A percentile compares a stretch with the other conserved stretches of the same genome.
Conservation (phyloP, 1,284 basidiomycete genomes). For the Trametes versicolor region DNA sequence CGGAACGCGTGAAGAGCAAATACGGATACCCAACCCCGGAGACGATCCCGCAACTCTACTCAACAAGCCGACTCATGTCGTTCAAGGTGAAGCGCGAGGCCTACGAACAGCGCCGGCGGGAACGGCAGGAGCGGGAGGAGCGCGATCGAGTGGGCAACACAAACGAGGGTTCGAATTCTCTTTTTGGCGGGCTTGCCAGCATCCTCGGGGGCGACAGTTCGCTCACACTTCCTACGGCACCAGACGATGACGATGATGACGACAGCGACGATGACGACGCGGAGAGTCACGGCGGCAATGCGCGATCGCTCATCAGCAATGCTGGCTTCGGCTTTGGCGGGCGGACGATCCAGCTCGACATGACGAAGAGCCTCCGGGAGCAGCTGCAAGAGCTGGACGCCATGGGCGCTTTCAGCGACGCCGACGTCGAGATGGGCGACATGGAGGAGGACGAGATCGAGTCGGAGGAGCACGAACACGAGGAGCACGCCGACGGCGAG, state of each 20-base stretch:
- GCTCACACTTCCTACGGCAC: constrained; percentile 30
- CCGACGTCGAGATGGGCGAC: constrained; percentile 41
- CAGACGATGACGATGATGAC: constrained; percentile 58
- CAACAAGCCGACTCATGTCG: constrained; percentile 64
- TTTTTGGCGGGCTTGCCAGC: constrained; percentile 43
- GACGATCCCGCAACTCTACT: constrained; percentile 73
- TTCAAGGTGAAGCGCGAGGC: constrained; percentile 67
- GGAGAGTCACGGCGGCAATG: constrained; percentile 47
- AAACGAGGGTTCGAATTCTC: constrained; percentile 48
- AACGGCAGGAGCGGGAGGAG: constrained; percentile 55
- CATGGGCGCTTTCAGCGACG: constrained; percentile 42
- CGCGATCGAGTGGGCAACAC: constrained; percentile 34
- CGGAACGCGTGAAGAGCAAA: constrained; percentile 81
- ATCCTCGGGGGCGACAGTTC: constrained; percentile 51
- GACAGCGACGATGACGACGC: constrained; percentile 62
- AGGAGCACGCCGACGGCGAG: constrained; percentile 30
- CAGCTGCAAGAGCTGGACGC: constrained; percentile 70
- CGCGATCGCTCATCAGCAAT: constrained; percentile 57
- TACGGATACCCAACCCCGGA: constrained; percentile 80
- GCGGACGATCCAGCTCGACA: constrained; percentile 48
- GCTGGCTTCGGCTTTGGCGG: constrained; percentile 51
- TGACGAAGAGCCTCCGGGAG: constrained; percentile 64
- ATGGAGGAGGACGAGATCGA: constrained; percentile 31
- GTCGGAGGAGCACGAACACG: constrained; percentile 27
- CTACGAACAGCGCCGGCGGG: constrained; percentile 54